These are phyloP conservation scores for Gossypium australe DNA, from an alignment of 345 rosid genomes.

Conservation along the genomic window DNA sequence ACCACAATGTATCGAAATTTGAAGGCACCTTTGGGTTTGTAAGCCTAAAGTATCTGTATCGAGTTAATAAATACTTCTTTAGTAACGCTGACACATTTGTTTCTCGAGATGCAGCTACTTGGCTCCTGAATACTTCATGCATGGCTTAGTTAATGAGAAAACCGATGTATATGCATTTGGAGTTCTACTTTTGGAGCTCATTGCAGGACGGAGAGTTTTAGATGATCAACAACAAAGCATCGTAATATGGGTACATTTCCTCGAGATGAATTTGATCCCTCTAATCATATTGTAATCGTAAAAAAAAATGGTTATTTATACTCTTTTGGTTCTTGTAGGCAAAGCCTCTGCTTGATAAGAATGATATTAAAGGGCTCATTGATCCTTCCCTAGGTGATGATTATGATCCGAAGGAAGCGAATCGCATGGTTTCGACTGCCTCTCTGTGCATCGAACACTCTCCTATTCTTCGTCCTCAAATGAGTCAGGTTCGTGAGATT, in stretches of 20 bases:
- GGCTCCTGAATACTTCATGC: slow-evolving; percentile 94
- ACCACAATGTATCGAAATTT: slow-evolving; percentile 76
- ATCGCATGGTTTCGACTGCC: slow-evolving; percentile 61
- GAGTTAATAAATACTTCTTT: slow-evolving; percentile 1
- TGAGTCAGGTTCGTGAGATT: slow-evolving; percentile 59
- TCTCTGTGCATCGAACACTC: slow-evolving; percentile 74
- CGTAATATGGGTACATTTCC: slow-evolving; percentile 62
- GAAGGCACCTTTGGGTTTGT: slow-evolving; percentile 96
- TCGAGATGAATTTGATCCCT: not conserved
- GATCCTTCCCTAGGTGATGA: slow-evolving; percentile 60
- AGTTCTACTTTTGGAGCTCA: slow-evolving; percentile 83
- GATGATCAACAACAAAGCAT: slow-evolving; percentile 61
- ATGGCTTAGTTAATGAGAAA: slow-evolving; percentile 92
- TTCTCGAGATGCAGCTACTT: slow-evolving; percentile 53
- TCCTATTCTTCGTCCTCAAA: slow-evolving; percentile 74
- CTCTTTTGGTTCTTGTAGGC: slow-evolving; percentile 39
- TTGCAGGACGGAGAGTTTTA: slow-evolving; percentile 72
- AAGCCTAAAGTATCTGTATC: not conserved
- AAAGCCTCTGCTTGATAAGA: slow-evolving; percentile 64
- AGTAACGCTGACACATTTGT: not conserved
- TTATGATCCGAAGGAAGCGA: slow-evolving; percentile 57
- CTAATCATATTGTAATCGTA: not conserved
- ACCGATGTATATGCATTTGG: slow-evolving; percentile 88
- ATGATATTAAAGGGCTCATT: slow-evolving; percentile 39
- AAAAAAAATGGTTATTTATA: not conserved